Percentiles rank a stretch among this genome's conserved stretches.
Evolutionary conservation across 495 filamentous ascomycete genomes (phyloP).

Genomic region (Durotheca rogersii): DNA sequence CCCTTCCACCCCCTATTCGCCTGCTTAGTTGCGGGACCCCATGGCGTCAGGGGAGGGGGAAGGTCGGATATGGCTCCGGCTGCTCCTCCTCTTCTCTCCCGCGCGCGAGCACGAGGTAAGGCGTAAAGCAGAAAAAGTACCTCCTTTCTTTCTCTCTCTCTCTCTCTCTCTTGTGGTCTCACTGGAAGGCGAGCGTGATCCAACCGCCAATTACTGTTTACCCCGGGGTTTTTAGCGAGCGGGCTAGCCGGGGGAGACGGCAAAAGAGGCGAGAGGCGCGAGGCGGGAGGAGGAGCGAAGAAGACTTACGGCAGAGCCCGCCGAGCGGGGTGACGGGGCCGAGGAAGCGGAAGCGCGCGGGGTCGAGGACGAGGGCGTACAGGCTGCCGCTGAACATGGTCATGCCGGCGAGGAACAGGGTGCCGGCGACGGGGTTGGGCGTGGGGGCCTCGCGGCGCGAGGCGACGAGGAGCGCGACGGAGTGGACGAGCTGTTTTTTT

Average conservation of each 20-base stretch:
- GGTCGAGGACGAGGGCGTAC: conserved; percentile 59
- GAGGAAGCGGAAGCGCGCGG: conserved; percentile 54
- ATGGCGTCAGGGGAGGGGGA: too few species aligned
- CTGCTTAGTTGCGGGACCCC: too few species aligned
- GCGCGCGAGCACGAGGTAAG: too few species aligned
- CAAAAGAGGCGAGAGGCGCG: not conserved
- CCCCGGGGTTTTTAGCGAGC: not conserved
- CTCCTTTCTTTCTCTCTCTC: too few species aligned
- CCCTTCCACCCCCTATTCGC: too few species aligned
- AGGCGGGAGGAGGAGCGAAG: not conserved
- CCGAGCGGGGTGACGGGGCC: conserved; percentile 63
- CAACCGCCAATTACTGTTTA: conserved; percentile 36
- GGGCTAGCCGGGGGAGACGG: not conserved
- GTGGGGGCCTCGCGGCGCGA: conserved; percentile 28
- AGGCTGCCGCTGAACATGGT: conserved; percentile 62
- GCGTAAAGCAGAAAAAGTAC: too few species aligned
- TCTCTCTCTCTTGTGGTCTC: not conserved
- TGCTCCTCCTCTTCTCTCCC: too few species aligned
- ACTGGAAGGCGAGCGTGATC: conserved; percentile 27
- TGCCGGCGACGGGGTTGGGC: conserved; percentile 38
- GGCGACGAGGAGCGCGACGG: conserved; percentile 55
- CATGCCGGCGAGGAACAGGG: conserved; percentile 51
- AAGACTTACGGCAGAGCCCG: conserved; percentile 50
- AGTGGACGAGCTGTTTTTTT: conserved; percentile 54
- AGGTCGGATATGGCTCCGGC: too few species aligned